These are phyloP conservation scores for Rossbeevera mucosa DNA, from an alignment of 768 basidiomycete genomes.

Conservation along the genomic window DNA sequence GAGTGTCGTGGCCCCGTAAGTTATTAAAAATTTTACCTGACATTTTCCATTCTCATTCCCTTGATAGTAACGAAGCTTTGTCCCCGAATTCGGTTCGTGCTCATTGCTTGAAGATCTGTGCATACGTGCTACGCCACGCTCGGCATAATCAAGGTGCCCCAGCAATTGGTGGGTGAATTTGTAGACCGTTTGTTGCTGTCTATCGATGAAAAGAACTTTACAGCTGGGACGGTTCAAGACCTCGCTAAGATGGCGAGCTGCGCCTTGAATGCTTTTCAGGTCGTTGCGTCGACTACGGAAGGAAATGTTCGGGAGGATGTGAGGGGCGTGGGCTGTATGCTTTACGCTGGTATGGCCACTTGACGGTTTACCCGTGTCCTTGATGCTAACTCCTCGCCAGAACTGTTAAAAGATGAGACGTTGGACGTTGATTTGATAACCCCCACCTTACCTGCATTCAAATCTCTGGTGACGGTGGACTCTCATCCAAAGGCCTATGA, in stretches of 20 bases:
- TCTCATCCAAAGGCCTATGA: constrained; percentile 40
- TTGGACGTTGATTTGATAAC: constrained; percentile 75
- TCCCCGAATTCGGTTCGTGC: constrained; percentile 35
- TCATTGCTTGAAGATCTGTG: constrained; percentile 80
- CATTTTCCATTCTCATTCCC: not conserved
- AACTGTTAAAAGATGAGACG: constrained; percentile 83
- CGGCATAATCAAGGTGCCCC: constrained; percentile 53
- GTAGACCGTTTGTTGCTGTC: not conserved
- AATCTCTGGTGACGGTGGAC: constrained; percentile 58
- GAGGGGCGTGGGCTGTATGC: constrained; percentile 68
- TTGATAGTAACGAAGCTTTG: constrained; percentile 29
- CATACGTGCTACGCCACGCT: constrained; percentile 71
- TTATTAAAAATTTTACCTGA: not conserved
- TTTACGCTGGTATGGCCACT: constrained; percentile 61
- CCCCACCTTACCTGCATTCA: constrained; percentile 76
- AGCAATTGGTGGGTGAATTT: constrained; percentile 42
- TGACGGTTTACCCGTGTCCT: not conserved
- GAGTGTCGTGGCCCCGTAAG: constrained; percentile 18
- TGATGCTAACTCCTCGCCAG: constrained; percentile 31
- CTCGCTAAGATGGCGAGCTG: constrained; percentile 58
- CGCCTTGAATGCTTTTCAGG: constrained; percentile 57
- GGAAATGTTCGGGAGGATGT: constrained; percentile 65
- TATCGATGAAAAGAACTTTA: constrained; percentile 20
- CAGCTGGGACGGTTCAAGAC: constrained; percentile 51
- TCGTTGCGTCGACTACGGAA: constrained; percentile 55